Base-by-base conservation (phyloP, 805 yeast species). In the Kazachstania africana region DNA sequence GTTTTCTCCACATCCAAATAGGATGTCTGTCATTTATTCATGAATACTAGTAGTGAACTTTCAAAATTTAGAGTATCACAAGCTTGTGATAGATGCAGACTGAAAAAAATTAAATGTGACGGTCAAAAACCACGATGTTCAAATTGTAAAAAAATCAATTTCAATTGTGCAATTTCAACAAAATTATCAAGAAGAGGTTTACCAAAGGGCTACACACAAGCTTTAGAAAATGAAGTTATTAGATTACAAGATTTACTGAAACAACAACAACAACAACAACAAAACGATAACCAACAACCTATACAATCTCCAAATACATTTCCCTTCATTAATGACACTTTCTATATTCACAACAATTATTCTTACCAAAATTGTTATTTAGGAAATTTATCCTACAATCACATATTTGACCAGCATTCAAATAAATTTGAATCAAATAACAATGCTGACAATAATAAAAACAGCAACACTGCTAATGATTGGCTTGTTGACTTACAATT, bases 71-170 rank as follows among this genome's bases (percentile, higher is more conserved):
- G 88, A 38, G 75, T 77, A 3, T 69, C 79, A 1, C 91, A 80
- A 52, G 91, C 91, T 2, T 80, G 93, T 56, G 91, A 80, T 51
- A 60, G 96, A 31, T 85, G 95, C 48, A 62, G 95, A 23, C 35
- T 54, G 17, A 55, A 55, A 32, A 55, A 55, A 33, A 50, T 51
- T 5, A 48, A 51, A 30, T 55, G 60, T 37, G 88, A 80, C 43
- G 91, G 91, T 1, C 68, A 70, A 35, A 46, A 66, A 18, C 55
- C 55, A 8, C 38, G 31, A 21, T 80, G 93, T 49, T 62, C 73
- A 23, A 76, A 77, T 45, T 80, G 91, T 48, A 56, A 60, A 22
- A 69, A 69, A 38, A 72, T 75, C 26, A 78, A 76, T 1, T 75
- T 75, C 44, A 72, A 68, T 27, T 80, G 93, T 51, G 68, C 72